These are phyloP conservation scores for Naganishia cerealis DNA, from an alignment of 1,284 basidiomycete genomes.

Conservation along the genomic window DNA sequence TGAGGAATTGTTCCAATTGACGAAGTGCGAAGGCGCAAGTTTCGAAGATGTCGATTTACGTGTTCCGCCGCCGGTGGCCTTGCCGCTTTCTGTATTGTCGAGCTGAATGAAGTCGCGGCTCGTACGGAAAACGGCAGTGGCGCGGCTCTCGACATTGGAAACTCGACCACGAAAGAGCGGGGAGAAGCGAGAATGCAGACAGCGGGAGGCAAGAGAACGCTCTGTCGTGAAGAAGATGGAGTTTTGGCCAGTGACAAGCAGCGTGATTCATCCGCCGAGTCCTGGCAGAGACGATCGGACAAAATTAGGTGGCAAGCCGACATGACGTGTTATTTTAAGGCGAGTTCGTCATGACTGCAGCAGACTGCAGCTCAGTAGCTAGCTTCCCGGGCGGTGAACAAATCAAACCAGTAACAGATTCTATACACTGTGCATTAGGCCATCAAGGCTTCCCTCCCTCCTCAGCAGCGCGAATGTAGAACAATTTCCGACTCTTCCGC, in stretches of 20 bases:
- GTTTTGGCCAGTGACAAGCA: background rate
- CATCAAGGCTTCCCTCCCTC: no score
- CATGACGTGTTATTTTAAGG: background rate
- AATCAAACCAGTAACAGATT: no score
- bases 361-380: no score
- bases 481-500: no score
- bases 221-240: background rate
- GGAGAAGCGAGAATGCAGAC: background rate
- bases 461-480: no score
- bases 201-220: background rate
- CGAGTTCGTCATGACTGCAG: no score
- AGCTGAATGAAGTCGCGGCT: conserved; percentile 20
- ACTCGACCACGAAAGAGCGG: background rate
- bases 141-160: conserved; percentile 27
- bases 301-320: background rate
- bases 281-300: background rate
- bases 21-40: conserved; percentile 19
- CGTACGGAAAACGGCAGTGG: conserved; percentile 15
- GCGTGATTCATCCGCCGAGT: conserved; percentile 5
- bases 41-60: conserved; percentile 18
- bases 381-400: no score
- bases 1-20: background rate
- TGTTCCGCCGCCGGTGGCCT: conserved; percentile 2
- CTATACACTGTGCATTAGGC: no score
- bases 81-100: conserved; percentile 17